Conservation (phyloP, 768 basidiomycete species). For the Lentinula sp. region DNA sequence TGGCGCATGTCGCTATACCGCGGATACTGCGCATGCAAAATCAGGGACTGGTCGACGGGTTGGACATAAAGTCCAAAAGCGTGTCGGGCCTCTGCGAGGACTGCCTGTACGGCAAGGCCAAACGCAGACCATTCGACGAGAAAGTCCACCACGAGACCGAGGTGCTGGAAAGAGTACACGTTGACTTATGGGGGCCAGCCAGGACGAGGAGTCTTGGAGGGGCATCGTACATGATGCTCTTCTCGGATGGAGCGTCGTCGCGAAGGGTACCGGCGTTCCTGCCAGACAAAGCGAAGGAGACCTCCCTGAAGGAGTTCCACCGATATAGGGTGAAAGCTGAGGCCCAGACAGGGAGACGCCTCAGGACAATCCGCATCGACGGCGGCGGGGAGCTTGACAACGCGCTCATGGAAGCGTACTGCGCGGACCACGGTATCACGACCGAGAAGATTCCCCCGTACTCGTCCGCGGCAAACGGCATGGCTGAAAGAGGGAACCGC, state of each 20-base stretch:
- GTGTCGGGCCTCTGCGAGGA: conserved; percentile 12
- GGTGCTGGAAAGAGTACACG: conserved; percentile 12
- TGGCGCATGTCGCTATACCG: conserved; percentile 9
- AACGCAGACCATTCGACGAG: conserved; percentile 15
- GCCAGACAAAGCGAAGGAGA: conserved; percentile 14
- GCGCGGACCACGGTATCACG: conserved; percentile 15
- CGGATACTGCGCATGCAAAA: conserved; percentile 9
- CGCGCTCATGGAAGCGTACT: conserved; percentile 12
- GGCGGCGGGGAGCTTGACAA: conserved; percentile 23
- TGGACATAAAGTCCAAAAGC: conserved; percentile 8
- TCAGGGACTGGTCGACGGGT: conserved; percentile 14
- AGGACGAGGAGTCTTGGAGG: conserved; percentile 12
- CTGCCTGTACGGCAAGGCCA: conserved; percentile 21
- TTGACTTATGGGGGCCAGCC: conserved; percentile 20
- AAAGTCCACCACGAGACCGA: conserved; percentile 10
- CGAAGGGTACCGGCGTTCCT: conserved; percentile 12
- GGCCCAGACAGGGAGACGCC: too few relatives aligned
- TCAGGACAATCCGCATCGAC: conserved; percentile 11
- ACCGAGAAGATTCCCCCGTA: conserved; percentile 15
- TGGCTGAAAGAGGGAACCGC: conserved; percentile 16
- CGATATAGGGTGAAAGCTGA: neutral
- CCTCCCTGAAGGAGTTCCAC: conserved; percentile 12
- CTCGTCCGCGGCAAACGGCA: conserved; percentile 20
- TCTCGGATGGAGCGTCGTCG: too few relatives aligned
- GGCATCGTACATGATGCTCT: conserved; percentile 16